Conservation (phyloP, 2,329 filamentous ascomycete genomes). For the Hirsutella thompsonii region DNA sequence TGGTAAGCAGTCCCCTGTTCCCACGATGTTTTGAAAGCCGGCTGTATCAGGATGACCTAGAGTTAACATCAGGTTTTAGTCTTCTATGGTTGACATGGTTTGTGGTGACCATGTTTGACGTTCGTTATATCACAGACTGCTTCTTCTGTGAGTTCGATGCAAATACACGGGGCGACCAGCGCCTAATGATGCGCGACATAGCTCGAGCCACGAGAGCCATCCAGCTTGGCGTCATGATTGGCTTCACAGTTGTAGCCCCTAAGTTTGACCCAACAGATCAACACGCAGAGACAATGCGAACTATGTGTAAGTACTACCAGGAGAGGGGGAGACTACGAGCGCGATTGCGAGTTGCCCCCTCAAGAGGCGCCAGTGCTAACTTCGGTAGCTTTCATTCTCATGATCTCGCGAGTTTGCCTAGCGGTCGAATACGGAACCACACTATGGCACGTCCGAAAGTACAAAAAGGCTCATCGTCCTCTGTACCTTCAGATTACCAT, state of each 20-base stretch:
- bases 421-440: conserved; percentile 39
- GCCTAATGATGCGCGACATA: too few relatives aligned
- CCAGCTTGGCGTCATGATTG: conserved; percentile 52
- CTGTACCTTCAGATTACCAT: conserved; percentile 21
- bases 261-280: conserved; percentile 27
- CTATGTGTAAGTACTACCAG: conserved; percentile 21
- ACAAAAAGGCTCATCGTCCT: conserved; percentile 20
- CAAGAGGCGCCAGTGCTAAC: not conserved
- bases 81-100: too few relatives aligned
- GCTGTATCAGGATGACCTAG: too few relatives aligned
- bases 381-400: conserved; percentile 28
- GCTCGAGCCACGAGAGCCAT: conserved; percentile 43
- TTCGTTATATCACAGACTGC: too few relatives aligned
- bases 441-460: conserved; percentile 27
- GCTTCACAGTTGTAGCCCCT: conserved; percentile 47
- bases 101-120: too few relatives aligned
- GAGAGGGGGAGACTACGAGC: not conserved
- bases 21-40: too few relatives aligned
- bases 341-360: too few relatives aligned
- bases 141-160: too few relatives aligned
- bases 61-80: too few relatives aligned
- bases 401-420: conserved; percentile 38
- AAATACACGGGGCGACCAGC: too few relatives aligned
- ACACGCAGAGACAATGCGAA: conserved; percentile 21
- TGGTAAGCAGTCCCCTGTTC: too few relatives aligned